phyloP scores from a whole-genome alignment of 225 moss, liverwort and hornwort genomes.

The Pleurozium schreberi region DNA sequence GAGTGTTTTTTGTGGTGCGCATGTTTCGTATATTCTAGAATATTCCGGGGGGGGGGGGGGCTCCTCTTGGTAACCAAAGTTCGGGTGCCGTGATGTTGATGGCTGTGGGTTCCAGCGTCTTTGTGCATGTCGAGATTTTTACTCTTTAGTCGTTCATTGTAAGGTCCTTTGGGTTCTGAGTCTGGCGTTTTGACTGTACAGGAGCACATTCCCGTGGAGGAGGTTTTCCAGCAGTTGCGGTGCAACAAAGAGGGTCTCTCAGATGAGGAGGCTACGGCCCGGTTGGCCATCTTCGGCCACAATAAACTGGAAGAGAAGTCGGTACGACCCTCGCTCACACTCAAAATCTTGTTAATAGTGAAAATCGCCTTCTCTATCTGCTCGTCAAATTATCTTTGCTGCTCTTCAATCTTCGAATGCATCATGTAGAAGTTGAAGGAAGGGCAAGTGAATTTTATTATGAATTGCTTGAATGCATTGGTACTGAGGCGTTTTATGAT shows the following conservation, averaged over 20 bases:
- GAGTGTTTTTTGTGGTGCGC: neutral
- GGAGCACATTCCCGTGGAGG: constrained; percentile 71
- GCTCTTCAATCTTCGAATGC: neutral
- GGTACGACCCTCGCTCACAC: neutral
- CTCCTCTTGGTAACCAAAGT: neutral
- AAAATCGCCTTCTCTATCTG: neutral
- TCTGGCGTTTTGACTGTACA: neutral
- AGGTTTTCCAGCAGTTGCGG: constrained; percentile 56
- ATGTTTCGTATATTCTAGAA: neutral
- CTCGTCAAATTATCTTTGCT: neutral
- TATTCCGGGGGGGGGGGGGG: neutral
- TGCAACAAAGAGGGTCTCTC: constrained; percentile 17
- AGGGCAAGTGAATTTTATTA: neutral
- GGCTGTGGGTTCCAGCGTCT: neutral
- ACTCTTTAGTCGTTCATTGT: neutral
- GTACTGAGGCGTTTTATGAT: neutral
- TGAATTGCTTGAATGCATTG: neutral
- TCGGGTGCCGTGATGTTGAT: neutral
- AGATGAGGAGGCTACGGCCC: constrained; percentile 16
- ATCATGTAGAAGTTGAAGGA: too few species aligned
- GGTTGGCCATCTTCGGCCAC: constrained; percentile 50
- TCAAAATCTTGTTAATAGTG: too few species aligned
- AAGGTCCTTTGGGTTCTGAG: neutral
- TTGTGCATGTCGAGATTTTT: neutral
- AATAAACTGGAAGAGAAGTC: constrained; percentile 75